Evolutionary conservation across 148 eudicot genomes (phyloP).

Genomic region (Dianthus caryophyllus): DNA sequence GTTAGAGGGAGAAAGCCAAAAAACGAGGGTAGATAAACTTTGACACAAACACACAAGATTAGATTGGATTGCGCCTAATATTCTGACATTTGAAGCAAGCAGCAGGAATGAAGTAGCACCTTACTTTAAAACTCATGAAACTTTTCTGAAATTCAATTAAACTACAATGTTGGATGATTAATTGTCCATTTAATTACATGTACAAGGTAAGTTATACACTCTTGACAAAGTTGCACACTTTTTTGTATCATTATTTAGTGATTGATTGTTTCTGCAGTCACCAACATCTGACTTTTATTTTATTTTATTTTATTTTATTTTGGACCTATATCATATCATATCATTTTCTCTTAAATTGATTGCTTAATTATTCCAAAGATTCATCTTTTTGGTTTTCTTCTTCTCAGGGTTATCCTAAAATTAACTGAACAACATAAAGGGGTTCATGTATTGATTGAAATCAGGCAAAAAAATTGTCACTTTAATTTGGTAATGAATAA

Average conservation of each 20-base stretch:
- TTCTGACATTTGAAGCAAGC: neutral
- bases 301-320: no score
- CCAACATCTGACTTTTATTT: constrained; percentile 13
- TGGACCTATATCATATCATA: neutral
- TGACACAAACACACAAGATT: neutral
- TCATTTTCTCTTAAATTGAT: constrained; percentile 10
- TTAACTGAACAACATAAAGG: neutral
- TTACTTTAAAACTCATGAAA: neutral
- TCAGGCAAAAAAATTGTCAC: neutral
- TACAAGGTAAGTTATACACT: neutral
- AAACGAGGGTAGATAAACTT: neutral
- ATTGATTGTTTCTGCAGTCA: constrained; percentile 20
- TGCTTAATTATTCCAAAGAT: constrained; percentile 7
- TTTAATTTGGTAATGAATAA: neutral
- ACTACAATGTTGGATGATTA: no score
- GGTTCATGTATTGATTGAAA: neutral
- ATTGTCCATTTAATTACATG: neutral
- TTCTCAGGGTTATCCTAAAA: neutral
- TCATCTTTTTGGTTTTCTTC: constrained; percentile 1
- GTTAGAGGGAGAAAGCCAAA: neutral
- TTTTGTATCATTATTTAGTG: neutral
- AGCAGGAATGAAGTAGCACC: neutral
- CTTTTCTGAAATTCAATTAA: neutral
- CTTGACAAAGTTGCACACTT: neutral
- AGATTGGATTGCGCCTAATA: neutral